Base-by-base conservation (phyloP, 176 grass and related monocot species). In the Juncus effusus region DNA sequence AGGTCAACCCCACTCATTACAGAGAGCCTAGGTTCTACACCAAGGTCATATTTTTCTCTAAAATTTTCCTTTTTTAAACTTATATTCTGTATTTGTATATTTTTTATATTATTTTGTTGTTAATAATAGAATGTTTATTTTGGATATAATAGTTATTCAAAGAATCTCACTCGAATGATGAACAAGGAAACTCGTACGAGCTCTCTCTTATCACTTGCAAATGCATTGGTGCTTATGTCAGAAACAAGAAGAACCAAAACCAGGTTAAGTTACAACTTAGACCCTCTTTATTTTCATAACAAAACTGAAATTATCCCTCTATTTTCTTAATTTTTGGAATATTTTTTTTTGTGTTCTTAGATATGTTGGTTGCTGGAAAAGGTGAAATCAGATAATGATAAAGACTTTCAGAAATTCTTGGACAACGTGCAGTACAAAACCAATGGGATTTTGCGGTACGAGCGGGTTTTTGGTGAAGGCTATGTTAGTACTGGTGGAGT, bases 351-450 rank as follows among this genome's bases (percentile, higher is more conserved):
- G 57, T 50, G 61, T 80, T n/a, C 68, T 56, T 40, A 99, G 94
- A 76, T 99, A 65, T 99, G 94, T 7, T 99, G 94, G 94, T 51
- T 99, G 40, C 93, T 66, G 83, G 79, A 90, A 69, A 99, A 99
- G 81, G 76, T 87, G 16, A 82, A 82, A 72, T 99, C 88, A 51
- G 82, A 63, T 73, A 64, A 93, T 80, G 94, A 93, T 65, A 90
- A 56, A 64, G 80, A 86, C 38, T 99, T 99, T 54, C 88, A 99
- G 65, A 86, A 79, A 13, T 99, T 99, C 69, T 69, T 99, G 69
- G 94, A 99, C 83, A 99, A 84, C 44, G 94, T 93, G 51, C 94
- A 99, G 56, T 99, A 99, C 76, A 99, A 99, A 81, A 84, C 74
- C 36, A 93, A 11, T 74, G 88, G 94, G 4, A 99, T 99, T 69